Base-by-base conservation (phyloP, 2,329 filamentous ascomycete genomes). In the Didymella pinodella region DNA sequence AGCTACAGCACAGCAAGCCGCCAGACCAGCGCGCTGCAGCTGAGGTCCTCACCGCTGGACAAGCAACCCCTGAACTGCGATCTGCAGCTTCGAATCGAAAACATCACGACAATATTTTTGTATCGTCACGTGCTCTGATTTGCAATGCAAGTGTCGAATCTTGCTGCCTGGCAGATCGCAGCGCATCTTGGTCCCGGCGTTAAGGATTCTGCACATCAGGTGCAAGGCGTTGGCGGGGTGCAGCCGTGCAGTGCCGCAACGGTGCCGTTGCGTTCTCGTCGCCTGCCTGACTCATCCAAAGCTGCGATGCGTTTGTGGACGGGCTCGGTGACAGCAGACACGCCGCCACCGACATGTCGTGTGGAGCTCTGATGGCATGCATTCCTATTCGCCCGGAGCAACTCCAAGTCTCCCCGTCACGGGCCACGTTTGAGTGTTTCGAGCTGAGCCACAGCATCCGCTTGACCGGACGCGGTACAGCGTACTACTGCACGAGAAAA, bases 241-340 rank as follows among this genome's bases (percentile, higher is more conserved):
- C 57, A 55, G 57, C 57, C 52, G 32, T 36, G 32, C 32, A 36
- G 32, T 36, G 16, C 32, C 32, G 32, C 32, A 36, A 16, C 32
- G 32, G 32, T 36, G 61, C 65, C 66, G 67, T 59, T 59, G 47
- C 60, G 65, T 74, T 73, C 59, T 74, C 68, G 70, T 63, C 54
- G 54, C 54, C 60, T 46, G 54, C 60, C 58, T 69, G 66, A 70
- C 40, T 68, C 65, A 68, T 61, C 68, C 26, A 55, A n/a, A 16
- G 12, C 28, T 46, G 45, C 41, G 20, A 43, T 14, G 12, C 20
- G 16, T 43, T 25, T 43, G 40, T 50, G 18, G 50, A 58, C 63
- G 53, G 57, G 44, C 63, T 63, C 68, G 66, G 68, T 65, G 65
- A 57, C 60, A 63, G 52, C 45, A 57, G 46, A 54, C 38, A 63